Evolutionary conservation across 2,329 filamentous ascomycete species (phyloP).

Genomic region (Phialocephala subalpina): DNA sequence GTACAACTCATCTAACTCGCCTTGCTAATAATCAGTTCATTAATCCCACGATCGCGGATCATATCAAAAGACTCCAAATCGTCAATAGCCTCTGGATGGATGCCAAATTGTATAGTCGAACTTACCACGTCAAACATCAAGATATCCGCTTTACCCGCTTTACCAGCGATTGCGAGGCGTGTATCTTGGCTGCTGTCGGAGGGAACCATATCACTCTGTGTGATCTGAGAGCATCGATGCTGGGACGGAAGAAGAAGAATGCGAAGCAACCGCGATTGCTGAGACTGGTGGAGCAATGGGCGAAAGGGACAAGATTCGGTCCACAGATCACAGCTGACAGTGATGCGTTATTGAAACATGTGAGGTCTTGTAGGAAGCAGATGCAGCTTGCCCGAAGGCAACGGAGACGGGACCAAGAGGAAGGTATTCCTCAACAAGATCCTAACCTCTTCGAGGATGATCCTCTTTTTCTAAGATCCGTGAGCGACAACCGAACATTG

Average conservation of each 20-base stretch:
- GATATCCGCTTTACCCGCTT: conserved; percentile 42
- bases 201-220: conserved; percentile 50
- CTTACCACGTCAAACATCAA: conserved; percentile 45
- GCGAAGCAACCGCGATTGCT: conserved; percentile 25
- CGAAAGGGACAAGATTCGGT: conserved; percentile 15
- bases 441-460: neutral
- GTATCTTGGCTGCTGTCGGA: conserved; percentile 58
- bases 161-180: conserved; percentile 57
- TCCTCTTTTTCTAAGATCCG: neutral
- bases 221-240: conserved; percentile 54
- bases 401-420: conserved; percentile 9
- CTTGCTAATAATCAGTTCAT: conserved; percentile 36
- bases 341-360: conserved; percentile 26
- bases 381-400: conserved; percentile 27
- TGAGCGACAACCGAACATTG: neutral
- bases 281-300: conserved; percentile 35
- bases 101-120: conserved; percentile 44
- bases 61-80: conserved; percentile 30
- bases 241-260: conserved; percentile 46
- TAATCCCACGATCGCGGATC: conserved; percentile 7
- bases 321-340: conserved; percentile 20
- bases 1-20: conserved; percentile 44
- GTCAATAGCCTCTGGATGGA: conserved; percentile 47
- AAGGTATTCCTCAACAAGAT: conserved; percentile 1
- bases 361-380: conserved; percentile 22